Evolutionary conservation across 2,329 filamentous ascomycete species (phyloP), one percentile per base, ranked within the genome.

Genomic region (Penicillium sp.): DNA sequence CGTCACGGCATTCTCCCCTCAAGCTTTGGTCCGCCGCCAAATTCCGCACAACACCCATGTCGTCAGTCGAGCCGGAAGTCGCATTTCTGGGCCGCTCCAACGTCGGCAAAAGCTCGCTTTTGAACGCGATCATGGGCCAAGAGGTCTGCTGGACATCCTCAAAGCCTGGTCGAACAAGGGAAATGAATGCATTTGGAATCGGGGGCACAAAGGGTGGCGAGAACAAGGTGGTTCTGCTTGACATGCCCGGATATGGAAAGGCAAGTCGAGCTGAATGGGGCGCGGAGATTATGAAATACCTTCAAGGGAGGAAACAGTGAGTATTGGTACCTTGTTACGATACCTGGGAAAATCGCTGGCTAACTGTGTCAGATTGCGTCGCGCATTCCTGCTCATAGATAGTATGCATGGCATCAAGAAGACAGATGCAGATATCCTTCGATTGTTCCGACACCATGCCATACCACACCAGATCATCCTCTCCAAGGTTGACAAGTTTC

Each of bases 221-320:
- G 54, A 67, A 71, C 16, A 79, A 75, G 58, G 65, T 88, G 27
- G 79, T 86, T 0, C 77, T 90, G 32, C 76, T 90, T 18, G 87
- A 90, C 68, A 88, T 88, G 81, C 88, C 87, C 1, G 87, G 87
- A 0, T 90, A 90, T 65, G 87, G 87, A 4, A 79, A 83, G 53
- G 85, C 81, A 1, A 85, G 83, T 64, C 72, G 80, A 32, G 69
- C 76, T 8, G 81, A 83, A 62, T 89, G 87, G 86, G 87, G 87
- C 0, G 66, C 71, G 22, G 83, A 89, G 69, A 87, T 88, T 55
- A 77, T 88, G 75, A 88, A 88, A 68, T 89, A 88, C 71, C 69
- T 90, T 31, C 75, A 78, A 58, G 76, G 77, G 41, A 77, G 87
- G 57, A 84, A 81, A 64, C 83, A 89, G 74, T 82, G 63, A 68